These are phyloP conservation scores for Apostasia ramifera DNA, from an alignment of 106 monocot species.

Conservation along the genomic window DNA sequence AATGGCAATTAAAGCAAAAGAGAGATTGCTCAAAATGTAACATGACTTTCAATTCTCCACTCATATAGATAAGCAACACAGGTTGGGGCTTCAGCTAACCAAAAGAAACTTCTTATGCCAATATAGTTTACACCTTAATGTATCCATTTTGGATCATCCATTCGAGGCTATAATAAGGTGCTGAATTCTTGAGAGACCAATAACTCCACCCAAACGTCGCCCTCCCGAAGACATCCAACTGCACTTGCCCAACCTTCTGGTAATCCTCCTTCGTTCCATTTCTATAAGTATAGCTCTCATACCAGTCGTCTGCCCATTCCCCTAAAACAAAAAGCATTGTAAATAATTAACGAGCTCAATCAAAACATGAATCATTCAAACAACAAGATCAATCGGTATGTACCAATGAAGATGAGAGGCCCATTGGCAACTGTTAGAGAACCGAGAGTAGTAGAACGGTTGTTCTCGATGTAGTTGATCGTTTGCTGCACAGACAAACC, in stretches of 20 bases:
- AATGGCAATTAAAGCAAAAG: too few relatives aligned
- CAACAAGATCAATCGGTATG: not conserved
- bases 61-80: too few relatives aligned
- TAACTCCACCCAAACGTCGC: slow-evolving; percentile 84
- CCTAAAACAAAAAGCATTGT: slow-evolving; percentile 4
- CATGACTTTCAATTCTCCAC: too few relatives aligned
- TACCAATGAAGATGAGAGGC: slow-evolving; percentile 69
- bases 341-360: not conserved
- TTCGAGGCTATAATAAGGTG: slow-evolving; percentile 57
- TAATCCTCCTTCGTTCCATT: slow-evolving; percentile 41
- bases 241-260: slow-evolving; percentile 43
- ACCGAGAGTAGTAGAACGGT: slow-evolving; percentile 30
- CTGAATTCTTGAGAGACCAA: slow-evolving; percentile 47
- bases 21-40: too few relatives aligned
- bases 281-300: slow-evolving; percentile 1
- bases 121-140: slow-evolving; percentile 21
- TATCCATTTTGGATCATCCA: slow-evolving; percentile 89
- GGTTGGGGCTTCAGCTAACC: too few relatives aligned
- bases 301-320: slow-evolving; percentile 79
- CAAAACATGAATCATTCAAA: slow-evolving; percentile 5
- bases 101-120: too few relatives aligned
- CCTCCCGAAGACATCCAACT: slow-evolving; percentile 46
- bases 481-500: slow-evolving; percentile 46
- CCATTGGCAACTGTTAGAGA: slow-evolving; percentile 31
- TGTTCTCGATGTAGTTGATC: slow-evolving; percentile 52